Percentiles rank a stretch among this genome's conserved stretches.
These are phyloP conservation scores for Chloromonas sp. DNA, from an alignment of 163 green algal species.

Conservation along the genomic window DNA sequence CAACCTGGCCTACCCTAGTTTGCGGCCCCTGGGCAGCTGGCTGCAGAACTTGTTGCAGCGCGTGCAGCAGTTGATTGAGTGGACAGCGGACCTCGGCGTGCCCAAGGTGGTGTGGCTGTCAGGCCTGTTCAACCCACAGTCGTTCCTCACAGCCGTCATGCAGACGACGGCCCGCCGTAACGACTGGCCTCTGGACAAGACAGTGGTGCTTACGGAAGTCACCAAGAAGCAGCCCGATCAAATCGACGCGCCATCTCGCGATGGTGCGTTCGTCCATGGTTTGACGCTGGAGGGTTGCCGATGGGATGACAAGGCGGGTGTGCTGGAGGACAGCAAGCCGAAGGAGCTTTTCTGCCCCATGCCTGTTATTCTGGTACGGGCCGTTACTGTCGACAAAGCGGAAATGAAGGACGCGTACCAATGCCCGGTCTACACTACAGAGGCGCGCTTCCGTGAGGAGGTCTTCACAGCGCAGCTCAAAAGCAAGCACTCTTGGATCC, in stretches of 20 bases:
- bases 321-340: slow-evolving; percentile 79
- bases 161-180: slow-evolving; percentile 86
- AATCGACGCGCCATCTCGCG: slow-evolving; percentile 61
- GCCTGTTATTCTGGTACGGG: slow-evolving; percentile 79
- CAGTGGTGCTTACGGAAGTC: slow-evolving; percentile 75
- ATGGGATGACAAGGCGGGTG: slow-evolving; percentile 85
- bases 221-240: slow-evolving; percentile 74
- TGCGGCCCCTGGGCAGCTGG: slow-evolving; percentile 78
- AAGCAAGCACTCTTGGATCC: slow-evolving; percentile 66
- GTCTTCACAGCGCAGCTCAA: slow-evolving; percentile 89
- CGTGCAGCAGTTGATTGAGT: slow-evolving; percentile 78
- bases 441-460: slow-evolving; percentile 85
- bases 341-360: slow-evolving; percentile 88
- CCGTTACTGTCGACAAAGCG: slow-evolving; percentile 75
- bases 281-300: slow-evolving; percentile 83
- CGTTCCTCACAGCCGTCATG: slow-evolving; percentile 92
- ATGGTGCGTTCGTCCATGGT: slow-evolving; percentile 86
- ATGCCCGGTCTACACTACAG: slow-evolving; percentile 91
- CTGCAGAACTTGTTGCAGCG: slow-evolving; percentile 73
- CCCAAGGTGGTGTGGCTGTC: slow-evolving; percentile 83
- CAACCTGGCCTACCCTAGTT: slow-evolving; percentile 71
- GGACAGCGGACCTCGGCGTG: slow-evolving; percentile 72
- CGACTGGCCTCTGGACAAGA: slow-evolving; percentile 90
- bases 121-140: slow-evolving; percentile 91
- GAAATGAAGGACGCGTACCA: slow-evolving; percentile 80